Evolutionary conservation across 441 rosid species (phyloP).

Genomic region (Cnidoscolus chayamansa): DNA sequence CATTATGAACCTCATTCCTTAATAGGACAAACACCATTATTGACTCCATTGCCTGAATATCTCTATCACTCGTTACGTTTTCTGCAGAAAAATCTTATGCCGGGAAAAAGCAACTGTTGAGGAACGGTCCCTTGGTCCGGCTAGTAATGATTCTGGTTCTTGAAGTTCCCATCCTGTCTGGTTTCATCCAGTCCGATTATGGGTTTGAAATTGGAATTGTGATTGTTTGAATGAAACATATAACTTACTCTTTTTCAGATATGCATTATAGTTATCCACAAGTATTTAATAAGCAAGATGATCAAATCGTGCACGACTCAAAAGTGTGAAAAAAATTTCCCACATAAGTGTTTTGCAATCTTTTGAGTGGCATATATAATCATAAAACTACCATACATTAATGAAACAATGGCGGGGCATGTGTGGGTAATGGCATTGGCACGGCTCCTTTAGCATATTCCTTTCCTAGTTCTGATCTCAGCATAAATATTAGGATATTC

Average conservation of each 20-base stretch:
- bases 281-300: background rate
- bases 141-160: no score
- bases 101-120: no score
- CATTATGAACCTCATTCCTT: background rate
- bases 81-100: no score
- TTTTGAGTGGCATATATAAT: constrained; percentile 12
- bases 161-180: no score
- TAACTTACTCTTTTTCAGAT: no score
- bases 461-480: background rate
- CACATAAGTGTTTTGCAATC: background rate
- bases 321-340: background rate
- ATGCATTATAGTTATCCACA: no score
- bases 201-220: no score
- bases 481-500: constrained; percentile 44
- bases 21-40: background rate
- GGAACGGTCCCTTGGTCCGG: no score
- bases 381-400: background rate
- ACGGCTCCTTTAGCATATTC: constrained; percentile 41
- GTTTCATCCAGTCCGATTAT: no score
- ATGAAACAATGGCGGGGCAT: background rate
- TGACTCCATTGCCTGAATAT: background rate
- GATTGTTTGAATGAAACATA: no score
- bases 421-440: no score
- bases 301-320: constrained; percentile 16
- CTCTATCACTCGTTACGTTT: background rate